phyloP scores from a whole-genome alignment of 352 stramenopile species.

The Thalassiosira exigua region DNA sequence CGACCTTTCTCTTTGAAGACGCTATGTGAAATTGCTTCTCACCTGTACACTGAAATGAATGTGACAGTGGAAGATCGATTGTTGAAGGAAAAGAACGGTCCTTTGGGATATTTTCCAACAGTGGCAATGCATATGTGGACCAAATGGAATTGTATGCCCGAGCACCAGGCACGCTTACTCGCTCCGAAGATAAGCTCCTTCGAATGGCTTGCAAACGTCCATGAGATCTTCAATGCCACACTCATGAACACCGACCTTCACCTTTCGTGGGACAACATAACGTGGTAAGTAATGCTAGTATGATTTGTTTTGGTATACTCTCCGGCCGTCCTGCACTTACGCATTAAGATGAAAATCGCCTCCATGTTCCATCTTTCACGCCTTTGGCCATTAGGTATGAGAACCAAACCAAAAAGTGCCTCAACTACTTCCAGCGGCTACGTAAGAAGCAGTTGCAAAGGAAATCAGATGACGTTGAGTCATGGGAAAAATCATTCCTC shows the following conservation, averaged over 20 bases:
- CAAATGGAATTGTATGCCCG: too few species aligned
- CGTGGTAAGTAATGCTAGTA: neutral
- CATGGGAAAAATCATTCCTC: neutral
- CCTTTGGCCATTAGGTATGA: slow-evolving; percentile 12
- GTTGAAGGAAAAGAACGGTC: neutral
- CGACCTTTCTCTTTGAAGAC: slow-evolving; percentile 7
- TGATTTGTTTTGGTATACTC: neutral
- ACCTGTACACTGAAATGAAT: slow-evolving; percentile 17
- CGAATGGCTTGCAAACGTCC: slow-evolving; percentile 7
- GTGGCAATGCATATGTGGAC: neutral
- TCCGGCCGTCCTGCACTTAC: neutral
- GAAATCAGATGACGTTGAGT: neutral
- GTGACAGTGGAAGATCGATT: neutral
- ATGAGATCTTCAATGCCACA: slow-evolving; percentile 13
- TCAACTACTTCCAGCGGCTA: slow-evolving; percentile 8
- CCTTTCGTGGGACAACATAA: neutral
- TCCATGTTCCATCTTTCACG: neutral
- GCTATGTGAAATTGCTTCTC: slow-evolving; percentile 5
- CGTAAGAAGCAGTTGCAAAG: slow-evolving; percentile 3
- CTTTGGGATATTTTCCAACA: slow-evolving; percentile 1
- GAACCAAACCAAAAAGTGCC: slow-evolving; percentile 1
- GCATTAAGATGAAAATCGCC: slow-evolving; percentile 9
- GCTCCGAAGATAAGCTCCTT: neutral
- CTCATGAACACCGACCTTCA: slow-evolving; percentile 9
- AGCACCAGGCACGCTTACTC: too few species aligned